A percentile compares a stretch with the other conserved stretches of the same genome.
These are phyloP conservation scores for Fusarium pseudograminearum DNA, from an alignment of 2,329 filamentous ascomycete species.

Conservation along the genomic window DNA sequence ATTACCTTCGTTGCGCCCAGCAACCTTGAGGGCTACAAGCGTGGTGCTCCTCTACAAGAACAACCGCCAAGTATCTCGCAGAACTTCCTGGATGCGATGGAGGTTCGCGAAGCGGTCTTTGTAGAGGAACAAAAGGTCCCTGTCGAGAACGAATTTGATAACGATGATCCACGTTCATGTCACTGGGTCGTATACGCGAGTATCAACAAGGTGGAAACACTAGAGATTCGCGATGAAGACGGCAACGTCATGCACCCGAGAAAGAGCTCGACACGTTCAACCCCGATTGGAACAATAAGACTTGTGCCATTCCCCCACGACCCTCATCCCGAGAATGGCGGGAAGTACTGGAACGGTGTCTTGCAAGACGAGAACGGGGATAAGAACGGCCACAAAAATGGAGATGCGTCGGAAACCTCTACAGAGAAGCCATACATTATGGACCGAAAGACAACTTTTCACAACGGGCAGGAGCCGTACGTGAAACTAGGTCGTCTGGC, in stretches of 20 bases:
- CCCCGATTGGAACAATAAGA: conserved; percentile 79
- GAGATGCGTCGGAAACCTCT: neutral
- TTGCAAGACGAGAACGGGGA: conserved; percentile 48
- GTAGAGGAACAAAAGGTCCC: conserved; percentile 69
- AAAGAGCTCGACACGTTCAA: conserved; percentile 58
- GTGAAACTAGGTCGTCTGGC: conserved; percentile 85
- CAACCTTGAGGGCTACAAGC: conserved; percentile 62
- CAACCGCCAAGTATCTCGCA: conserved; percentile 63
- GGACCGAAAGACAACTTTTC: conserved; percentile 63
- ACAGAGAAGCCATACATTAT: conserved; percentile 38
- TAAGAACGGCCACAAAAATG: neutral
- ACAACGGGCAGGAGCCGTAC: conserved; percentile 77
- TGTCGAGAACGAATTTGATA: conserved; percentile 80
- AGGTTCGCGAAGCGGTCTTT: conserved; percentile 71
- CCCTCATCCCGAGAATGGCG: conserved; percentile 68
- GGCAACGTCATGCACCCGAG: conserved; percentile 57
- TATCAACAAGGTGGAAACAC: conserved; percentile 61
- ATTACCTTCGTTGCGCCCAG: conserved; percentile 62
- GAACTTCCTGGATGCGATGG: conserved; percentile 73
- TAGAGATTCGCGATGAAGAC: conserved; percentile 59
- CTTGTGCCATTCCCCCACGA: conserved; percentile 84
- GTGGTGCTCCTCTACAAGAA: conserved; percentile 53
- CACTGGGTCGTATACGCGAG: conserved; percentile 90
- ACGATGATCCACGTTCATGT: conserved; percentile 81
- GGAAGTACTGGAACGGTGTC: conserved; percentile 60